These are phyloP conservation scores for Erodium moschatum DNA, from an alignment of 441 rosid species.

Conservation along the genomic window DNA sequence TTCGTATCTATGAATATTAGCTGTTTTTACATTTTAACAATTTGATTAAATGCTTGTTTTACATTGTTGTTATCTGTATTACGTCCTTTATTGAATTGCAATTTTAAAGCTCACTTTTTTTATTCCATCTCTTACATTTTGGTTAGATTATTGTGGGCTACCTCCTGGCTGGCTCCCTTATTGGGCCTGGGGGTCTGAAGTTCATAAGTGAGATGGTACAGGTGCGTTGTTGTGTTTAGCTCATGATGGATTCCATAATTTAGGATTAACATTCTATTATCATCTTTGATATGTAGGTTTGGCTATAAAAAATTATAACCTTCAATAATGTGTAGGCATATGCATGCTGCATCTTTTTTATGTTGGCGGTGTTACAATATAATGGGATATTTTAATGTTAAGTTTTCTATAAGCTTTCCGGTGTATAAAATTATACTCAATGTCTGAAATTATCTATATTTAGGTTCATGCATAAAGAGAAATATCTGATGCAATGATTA, in stretches of 20 bases:
- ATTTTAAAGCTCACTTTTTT: background rate
- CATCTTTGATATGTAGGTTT: constrained; percentile 2
- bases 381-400: too few species aligned
- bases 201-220: constrained; percentile 97
- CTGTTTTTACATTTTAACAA: constrained; percentile 11
- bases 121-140: constrained; percentile 1
- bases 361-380: too few species aligned
- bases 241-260: constrained; percentile 11
- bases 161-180: constrained; percentile 90
- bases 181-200: constrained; percentile 96
- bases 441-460: background rate
- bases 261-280: constrained; percentile 1
- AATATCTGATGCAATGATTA: too few species aligned
- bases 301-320: background rate
- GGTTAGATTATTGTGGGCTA: constrained; percentile 87
- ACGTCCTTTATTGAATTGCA: constrained; percentile 15
- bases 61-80: constrained; percentile 4
- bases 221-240: constrained; percentile 35
- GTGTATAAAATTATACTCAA: too few species aligned
- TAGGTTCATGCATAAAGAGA: too few species aligned
- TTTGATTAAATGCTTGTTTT: constrained; percentile 9
- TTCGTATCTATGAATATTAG: constrained; percentile 28
- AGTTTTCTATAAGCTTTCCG: too few species aligned
- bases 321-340: background rate
- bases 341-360: background rate